Base-by-base conservation (phyloP, 495 filamentous ascomycete species). In the Penicillium chermesinum region DNA sequence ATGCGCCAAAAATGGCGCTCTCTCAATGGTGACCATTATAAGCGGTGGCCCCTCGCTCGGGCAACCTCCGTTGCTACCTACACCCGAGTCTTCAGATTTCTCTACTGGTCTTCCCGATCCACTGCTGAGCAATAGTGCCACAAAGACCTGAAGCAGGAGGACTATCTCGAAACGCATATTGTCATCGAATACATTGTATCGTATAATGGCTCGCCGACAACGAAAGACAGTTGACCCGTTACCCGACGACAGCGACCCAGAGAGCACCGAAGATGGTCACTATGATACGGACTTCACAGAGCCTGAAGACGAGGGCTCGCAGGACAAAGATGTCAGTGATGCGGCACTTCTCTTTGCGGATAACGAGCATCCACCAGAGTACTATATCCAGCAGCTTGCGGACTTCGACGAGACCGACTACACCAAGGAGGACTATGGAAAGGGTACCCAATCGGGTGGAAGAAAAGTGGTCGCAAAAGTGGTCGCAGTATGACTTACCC, bases 351-450 rank as follows among this genome's bases (percentile, higher is more conserved):
- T 62, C 36, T 58, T 55, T 34, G 42, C 52, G n/a, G 62, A 64
- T 18, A 66, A 67, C 41, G 50, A 63, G 46, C 48, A 69, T 44
- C 46, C 56, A 30, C 60, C 53, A 37, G 55, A 71, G 50, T 71
- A 65, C 48, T 69, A 71, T 46, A 58, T 67, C 35, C 41, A 64
- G 41, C 44, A 63, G 54, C 58, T 66, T 38, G 27, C 41, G 15
- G 56, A 67, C 57, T 66, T 63, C 42, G 52, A 71, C 44, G 54
- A 70, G 59, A 57, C 62, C 2, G 44, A 56, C 38, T 64, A 69
- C 52, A 57, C 50, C 20, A 32, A 69, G 53, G 54, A 71, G 40
- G 59, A 69, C 46, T 68, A 68, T 55, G 51, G 54, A 3, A 53
- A 63, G 49, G 54, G 59, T 25, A 67, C 52, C 67, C 10, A 38